Conservation (phyloP, 1,139 yeast genomes). For the Yarrowia galli region DNA sequence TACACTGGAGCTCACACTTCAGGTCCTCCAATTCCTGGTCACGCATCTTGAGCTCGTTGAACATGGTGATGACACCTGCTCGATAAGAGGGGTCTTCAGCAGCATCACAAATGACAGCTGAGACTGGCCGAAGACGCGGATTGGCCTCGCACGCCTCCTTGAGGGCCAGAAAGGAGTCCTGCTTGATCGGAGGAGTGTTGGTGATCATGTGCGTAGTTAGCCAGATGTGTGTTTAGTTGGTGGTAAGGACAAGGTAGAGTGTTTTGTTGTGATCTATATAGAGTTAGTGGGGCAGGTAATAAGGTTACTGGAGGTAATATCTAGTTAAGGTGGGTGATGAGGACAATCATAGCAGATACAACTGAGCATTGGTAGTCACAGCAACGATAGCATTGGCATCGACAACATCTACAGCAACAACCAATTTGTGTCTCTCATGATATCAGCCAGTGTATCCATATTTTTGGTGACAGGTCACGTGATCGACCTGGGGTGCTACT, state of each 20-base stretch:
- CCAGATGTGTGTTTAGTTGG: neutral
- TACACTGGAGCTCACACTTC: neutral
- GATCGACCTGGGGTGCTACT: too few relatives aligned
- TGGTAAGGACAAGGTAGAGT: neutral
- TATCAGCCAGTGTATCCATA: too few relatives aligned
- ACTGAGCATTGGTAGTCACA: too few relatives aligned
- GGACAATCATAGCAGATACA: neutral
- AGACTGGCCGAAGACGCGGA: slow-evolving; percentile 19
- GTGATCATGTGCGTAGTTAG: slow-evolving; percentile 18
- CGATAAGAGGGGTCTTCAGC: slow-evolving; percentile 5
- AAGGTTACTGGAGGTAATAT: neutral
- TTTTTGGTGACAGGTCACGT: too few relatives aligned
- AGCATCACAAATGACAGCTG: slow-evolving; percentile 10
- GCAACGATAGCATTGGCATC: too few relatives aligned
- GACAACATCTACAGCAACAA: too few relatives aligned
- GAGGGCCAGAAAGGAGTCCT: slow-evolving; percentile 12
- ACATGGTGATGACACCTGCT: slow-evolving; percentile 14
- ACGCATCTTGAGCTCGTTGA: slow-evolving; percentile 17
- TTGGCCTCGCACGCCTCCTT: slow-evolving; percentile 28
- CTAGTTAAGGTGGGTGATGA: neutral
- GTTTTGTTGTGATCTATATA: slow-evolving; percentile 37
- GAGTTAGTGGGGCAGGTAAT: neutral
- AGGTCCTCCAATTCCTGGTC: slow-evolving; percentile 21
- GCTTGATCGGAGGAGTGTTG: slow-evolving; percentile 3
- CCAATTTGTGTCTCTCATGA: too few relatives aligned